Percentiles rank a stretch among this genome's conserved stretches.
Conservation (phyloP, 2,329 filamentous ascomycete species). For the Fusarium phyllophilum region DNA sequence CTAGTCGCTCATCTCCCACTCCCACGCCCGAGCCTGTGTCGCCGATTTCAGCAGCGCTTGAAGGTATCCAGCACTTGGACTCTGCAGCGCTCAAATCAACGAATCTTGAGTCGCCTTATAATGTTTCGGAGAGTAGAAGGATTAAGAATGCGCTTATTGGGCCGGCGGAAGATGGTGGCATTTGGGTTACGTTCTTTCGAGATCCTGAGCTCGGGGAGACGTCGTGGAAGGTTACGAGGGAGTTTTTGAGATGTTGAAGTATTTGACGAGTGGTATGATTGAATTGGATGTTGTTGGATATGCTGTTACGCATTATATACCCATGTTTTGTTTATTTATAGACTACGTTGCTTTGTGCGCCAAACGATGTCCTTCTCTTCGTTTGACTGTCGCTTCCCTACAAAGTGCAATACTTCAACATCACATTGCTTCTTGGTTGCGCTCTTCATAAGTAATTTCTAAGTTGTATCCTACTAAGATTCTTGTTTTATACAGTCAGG, state of each 20-base stretch:
- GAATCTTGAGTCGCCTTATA: constrained; percentile 42
- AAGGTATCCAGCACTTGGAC: constrained; percentile 31
- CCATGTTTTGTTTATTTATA: neutral
- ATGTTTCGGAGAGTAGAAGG: constrained; percentile 40
- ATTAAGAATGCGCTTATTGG: constrained; percentile 48
- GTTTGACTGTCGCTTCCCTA: accelerated
- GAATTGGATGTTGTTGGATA: neutral
- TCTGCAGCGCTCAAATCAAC: constrained; percentile 3
- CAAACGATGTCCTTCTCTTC: accelerated
- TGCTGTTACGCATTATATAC: neutral
- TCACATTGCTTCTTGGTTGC: accelerated
- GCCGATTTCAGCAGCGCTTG: constrained; percentile 21
- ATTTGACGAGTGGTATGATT: neutral
- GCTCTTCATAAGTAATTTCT: accelerated
- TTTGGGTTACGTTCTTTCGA: constrained; percentile 46
- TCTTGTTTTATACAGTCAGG: accelerated
- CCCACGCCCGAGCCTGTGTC: constrained; percentile 13
- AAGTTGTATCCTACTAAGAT: accelerated
- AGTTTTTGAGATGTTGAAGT: constrained; percentile 40
- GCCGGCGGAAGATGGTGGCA: constrained; percentile 33
- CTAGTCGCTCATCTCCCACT: constrained; percentile 8
- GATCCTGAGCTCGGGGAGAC: constrained; percentile 36
- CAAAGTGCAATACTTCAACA: accelerated
- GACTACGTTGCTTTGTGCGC: neutral
- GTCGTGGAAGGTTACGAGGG: constrained; percentile 45